Base-by-base conservation (phyloP, 306 rosid genomes). In the Alnus glutinosa region DNA sequence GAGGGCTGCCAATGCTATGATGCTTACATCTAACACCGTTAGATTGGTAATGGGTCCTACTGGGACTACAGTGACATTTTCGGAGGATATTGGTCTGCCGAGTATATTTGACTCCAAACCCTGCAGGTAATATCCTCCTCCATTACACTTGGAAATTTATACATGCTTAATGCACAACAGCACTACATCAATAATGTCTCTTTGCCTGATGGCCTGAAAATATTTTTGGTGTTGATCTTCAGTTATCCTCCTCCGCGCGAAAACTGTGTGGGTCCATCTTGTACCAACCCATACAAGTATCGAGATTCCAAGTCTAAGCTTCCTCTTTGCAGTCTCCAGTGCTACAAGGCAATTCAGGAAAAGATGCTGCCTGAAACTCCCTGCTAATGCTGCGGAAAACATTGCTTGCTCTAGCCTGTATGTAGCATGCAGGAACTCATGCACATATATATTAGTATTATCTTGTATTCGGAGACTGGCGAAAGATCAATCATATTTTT, bases 231-330 rank as follows among this genome's bases (percentile, higher is more conserved):
- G 9, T 79, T 57, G 58, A 70, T 75, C 52, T 85, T 84, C 96
- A 96, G 99, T 79, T 96, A 96, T 80, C 99, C 98, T 78, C 91
- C 93, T 11, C 99, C 78, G 30, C 93, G 98, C 0, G 97, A 93
- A 85, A 91, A 83, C 58, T 96, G 98, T 66, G 94, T 89, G 0
- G 93, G 96, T 71, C 96, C 99, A 30, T 86, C 87, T 18, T 93
- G 99, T 78, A 66, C 79, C 12, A 96, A 96, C 69, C 92, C 94
- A 2, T 93, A 90, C 77, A 96, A 87, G 86, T 96, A 93, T 80
- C 90, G 94, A 85, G 93, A 93, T 87, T 96, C 98, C 11, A 89
- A 90, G 84, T 83, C 90, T 9, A 90, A 91, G 85, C 92, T 91
- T 76, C 97, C 98, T 77, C 96, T 95, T 72, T 95, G 99, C 89